Evolutionary conservation across 1,139 yeast genomes (phyloP), one percentile per base, ranked within the genome.

Genomic region (Taphrina communis): DNA sequence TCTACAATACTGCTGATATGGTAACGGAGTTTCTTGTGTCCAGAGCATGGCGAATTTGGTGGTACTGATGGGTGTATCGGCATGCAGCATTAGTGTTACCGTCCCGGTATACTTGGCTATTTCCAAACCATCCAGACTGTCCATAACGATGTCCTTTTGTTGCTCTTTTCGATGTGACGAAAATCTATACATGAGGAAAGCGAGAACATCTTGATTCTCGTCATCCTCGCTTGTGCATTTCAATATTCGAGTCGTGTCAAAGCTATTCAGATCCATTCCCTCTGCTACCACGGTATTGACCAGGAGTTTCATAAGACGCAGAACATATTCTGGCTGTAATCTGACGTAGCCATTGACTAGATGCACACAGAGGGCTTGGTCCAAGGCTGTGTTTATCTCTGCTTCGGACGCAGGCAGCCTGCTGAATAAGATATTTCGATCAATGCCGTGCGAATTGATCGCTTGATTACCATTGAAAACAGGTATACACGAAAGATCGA

Each of bases 371-470:
- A 63, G 19, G 14, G 36, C 14, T 17, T 53, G 21, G 17, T 21
- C 12, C 12, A 63, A 48, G 11, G 61, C 61, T 5, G 46, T 25
- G 2, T 46, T n/a, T 14, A 63, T 63, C n/a, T 63, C 61, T 6
- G 46, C 56, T 14, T 35, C 25, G 9, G 67, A 63, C 5, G 67
- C 67, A 7, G 67, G 61, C 7, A 55, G 56, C 19, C 39, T 19
- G 14, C 53, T 11, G n/a, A 31, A 55, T 4, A 63, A 55, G 14
- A 9, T 39, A 6, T 53, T 50, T 1, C 39, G 55, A n/a, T 53
- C 31, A 7, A 63, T n/a, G 19, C 67, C 67, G 9, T 21, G 21
- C 17, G 38, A 57, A 14, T 7, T 14, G 35, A 35, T 9, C 7
- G 42, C n/a, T 8, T 52, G 52, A 19, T 31, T 35, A 3, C 56